Evolutionary conservation across 2,329 filamentous ascomycete genomes (phyloP).

Genomic region (Cryphonectria nitschkei): DNA sequence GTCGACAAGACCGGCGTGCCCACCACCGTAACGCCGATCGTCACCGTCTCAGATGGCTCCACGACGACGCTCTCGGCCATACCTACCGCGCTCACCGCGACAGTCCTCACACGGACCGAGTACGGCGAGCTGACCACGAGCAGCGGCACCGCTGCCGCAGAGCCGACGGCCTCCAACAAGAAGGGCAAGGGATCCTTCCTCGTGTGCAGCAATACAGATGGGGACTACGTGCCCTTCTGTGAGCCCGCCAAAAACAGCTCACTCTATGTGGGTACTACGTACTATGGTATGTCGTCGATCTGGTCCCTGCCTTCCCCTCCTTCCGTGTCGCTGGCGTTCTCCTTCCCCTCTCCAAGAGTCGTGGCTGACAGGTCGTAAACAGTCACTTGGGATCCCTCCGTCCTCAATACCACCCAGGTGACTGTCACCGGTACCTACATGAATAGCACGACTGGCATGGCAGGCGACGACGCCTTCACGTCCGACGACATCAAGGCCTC

Average conservation of each 20-base stretch:
- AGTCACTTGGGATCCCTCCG: constrained; percentile 63
- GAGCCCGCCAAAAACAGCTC: constrained; percentile 48
- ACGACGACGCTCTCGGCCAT: constrained; percentile 44
- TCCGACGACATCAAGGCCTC: constrained; percentile 42
- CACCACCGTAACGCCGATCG: constrained; percentile 53
- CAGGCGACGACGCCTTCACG: constrained; percentile 38
- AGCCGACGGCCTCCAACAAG: constrained; percentile 48
- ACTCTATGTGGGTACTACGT: constrained; percentile 50
- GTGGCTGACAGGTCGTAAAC: constrained; percentile 3
- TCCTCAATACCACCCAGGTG: constrained; percentile 50
- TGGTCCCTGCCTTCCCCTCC: not conserved
- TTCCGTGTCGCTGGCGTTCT: not conserved
- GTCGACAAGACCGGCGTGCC: constrained; percentile 52
- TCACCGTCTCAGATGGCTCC: constrained; percentile 48
- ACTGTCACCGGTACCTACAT: constrained; percentile 44
- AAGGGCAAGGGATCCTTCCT: constrained; percentile 53
- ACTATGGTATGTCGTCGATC: constrained; percentile 50
- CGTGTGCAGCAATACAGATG: constrained; percentile 53
- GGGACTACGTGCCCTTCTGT: constrained; percentile 55
- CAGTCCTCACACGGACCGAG: constrained; percentile 41
- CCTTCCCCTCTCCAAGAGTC: not conserved
- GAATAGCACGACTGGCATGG: constrained; percentile 41
- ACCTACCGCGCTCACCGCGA: constrained; percentile 46
- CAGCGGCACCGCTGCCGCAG: constrained; percentile 46
- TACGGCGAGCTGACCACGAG: constrained; percentile 38